Base-by-base conservation (phyloP, 257 asterid species). In the Fraxinus pennsylvanica region DNA sequence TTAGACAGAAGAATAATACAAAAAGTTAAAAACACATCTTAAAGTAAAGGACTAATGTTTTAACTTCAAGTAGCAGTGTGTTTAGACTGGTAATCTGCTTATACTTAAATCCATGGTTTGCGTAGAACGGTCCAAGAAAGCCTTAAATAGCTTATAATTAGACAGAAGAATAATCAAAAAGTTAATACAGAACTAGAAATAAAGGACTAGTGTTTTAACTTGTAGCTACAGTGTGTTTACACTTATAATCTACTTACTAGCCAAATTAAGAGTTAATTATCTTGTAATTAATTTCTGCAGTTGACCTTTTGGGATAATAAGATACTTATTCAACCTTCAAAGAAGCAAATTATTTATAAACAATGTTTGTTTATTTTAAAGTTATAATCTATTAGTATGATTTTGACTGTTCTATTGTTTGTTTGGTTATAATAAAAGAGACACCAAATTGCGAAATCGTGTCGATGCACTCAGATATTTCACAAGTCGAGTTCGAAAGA, bases 151-250 rank as follows among this genome's bases (percentile, higher is more conserved):
- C 59, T 22, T 63, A 63, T 9, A 63, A 22, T 63, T 27, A 25
- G 69, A 74, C 78, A 54, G 78, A 77, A 68, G 35, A 79, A 70
- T 19, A 73, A 74, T 77, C 19, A 43, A 68, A 57, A 38, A 38
- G 69, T 74, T 10, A 52, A 65, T 36, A 66, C 36, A 50, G 12
- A 43, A 65, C 13, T 7, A 22, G 32, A 78, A 67, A 32, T 70
- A 61, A 32, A 38, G 38, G 85, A 78, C 79, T 22, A 63, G 7
- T 59, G 45, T 71, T 78, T 73, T 63, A 78, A 81, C 83, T 22
- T 71, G 22, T 78, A 57, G 78, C 59, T 2, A 32, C 33, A 13
- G 33, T 68, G 45, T 71, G 65, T 50, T 67, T 27, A 59, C 76
- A 72, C 65, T 71, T 54, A 2, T 68, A 21, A 59, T 17, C 63